Evolutionary conservation across 1,284 basidiomycete species (phyloP), one percentile per base, ranked within the genome.

Genomic region (Mycosarcoma maydis): DNA sequence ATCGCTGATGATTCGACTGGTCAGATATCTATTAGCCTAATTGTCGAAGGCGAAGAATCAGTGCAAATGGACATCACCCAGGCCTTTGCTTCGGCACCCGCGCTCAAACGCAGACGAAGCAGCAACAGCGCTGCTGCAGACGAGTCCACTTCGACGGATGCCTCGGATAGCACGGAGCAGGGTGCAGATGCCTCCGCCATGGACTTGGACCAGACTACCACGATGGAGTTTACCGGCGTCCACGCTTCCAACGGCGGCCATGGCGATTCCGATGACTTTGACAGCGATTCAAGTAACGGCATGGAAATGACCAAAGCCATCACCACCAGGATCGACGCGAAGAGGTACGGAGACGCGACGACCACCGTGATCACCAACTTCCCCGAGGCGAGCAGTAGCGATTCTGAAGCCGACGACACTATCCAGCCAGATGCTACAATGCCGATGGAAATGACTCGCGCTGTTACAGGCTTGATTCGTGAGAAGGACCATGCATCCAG

Each of bases 291-390:
- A 19, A 36, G 57, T 27, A 45, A 66, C 13, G 53, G 55, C 16
- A 71, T 73, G 66, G 66, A 65, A 40, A 62, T 66, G 64, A 65
- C 59, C 45, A 68, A 58, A 38, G 56, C 68, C 11, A 66, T 71
- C 41, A 71, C 68, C 22, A 71, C 68, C 24, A 60, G 45, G 37
- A 71, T 71, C 41, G 53, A 60, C 30, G 62, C 58, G 17, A 71
- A 71, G 50, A 39, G 51, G 11, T 44, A 62, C 27, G 55, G 66
- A 30, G 66, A 69, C 19, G 55, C 55, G 2, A 69, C 66, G 3
- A 62, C 66, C 9, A 69, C 66, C 8, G 45, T 59, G 26, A 48
- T 69, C 51, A 62, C 66, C 43, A 36, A 51, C 39, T 59, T 62
- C 41, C 46, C 54, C 10, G 54, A 62, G 1, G 17, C 45, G 5